Evolutionary conservation across 139 green algal species (phyloP).

Genomic region (Haematococcus sp.): DNA sequence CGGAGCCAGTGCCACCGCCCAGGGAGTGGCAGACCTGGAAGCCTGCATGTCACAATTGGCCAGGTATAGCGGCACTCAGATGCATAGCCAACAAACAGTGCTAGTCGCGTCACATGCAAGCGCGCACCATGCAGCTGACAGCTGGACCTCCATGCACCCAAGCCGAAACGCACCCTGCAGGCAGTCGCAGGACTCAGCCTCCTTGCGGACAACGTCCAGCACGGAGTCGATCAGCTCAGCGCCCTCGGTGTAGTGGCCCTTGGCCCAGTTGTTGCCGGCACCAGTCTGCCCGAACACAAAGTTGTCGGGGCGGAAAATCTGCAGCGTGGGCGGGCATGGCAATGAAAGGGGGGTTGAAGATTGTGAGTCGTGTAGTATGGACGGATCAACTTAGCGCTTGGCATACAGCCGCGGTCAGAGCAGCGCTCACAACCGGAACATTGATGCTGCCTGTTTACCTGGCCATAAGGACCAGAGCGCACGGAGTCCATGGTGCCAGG

Average conservation of each 20-base stretch:
- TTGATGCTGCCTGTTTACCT: no score
- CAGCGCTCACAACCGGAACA: no score
- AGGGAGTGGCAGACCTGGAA: constrained; percentile 98
- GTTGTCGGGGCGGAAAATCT: constrained; percentile 95
- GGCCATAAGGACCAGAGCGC: constrained; percentile 92
- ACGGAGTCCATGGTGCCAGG: constrained; percentile 97
- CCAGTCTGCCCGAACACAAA: constrained; percentile 97
- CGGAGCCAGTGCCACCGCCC: constrained; percentile 94
- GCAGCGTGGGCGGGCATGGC: no score
- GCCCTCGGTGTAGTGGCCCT: constrained; percentile 99
- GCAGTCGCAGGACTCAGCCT: constrained; percentile 97
- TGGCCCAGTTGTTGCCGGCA: constrained; percentile 99
- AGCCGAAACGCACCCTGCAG: constrained; percentile 77
- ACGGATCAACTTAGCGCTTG: no score
- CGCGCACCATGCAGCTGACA: no score
- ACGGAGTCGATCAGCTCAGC: constrained; percentile 98
- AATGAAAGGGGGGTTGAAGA: no score
- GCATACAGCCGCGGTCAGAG: no score
- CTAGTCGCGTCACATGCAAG: no score
- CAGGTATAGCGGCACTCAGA: no score
- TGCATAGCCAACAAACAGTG: no score
- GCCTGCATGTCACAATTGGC: constrained; percentile 45
- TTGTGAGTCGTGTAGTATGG: no score
- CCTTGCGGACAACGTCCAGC: constrained; percentile 98
- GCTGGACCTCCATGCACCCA: no score